These are phyloP conservation scores for Pseudogymnoascus sp. DNA, from an alignment of 2,329 filamentous ascomycete genomes.

Conservation along the genomic window DNA sequence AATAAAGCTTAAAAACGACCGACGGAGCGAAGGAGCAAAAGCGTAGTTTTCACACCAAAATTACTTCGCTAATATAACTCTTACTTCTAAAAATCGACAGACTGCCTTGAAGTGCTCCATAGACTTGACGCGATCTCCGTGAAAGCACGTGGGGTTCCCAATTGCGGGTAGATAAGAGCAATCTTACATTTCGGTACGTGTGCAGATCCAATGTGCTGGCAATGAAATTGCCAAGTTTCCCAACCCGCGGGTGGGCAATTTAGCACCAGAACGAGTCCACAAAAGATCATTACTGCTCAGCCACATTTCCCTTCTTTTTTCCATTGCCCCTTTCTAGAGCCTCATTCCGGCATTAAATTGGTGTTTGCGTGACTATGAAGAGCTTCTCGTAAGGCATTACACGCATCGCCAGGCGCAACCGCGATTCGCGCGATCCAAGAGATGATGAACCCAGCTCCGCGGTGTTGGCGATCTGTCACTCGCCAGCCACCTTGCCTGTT, in stretches of 20 bases:
- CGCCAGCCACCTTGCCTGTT: constrained; percentile 2
- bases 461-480: constrained; percentile 3
- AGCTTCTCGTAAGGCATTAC: background rate
- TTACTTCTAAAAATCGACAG: background rate
- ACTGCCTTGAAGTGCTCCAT: background rate
- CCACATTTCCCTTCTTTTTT: background rate
- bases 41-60: background rate
- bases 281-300: constrained; percentile 4
- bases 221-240: background rate
- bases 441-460: background rate
- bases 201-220: background rate
- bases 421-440: background rate
- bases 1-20: background rate
- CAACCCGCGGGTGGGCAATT: background rate
- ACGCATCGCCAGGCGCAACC: constrained; percentile 2
- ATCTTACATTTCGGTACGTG: background rate
- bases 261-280: background rate
- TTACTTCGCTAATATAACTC: background rate
- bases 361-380: background rate
- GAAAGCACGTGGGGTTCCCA: background rate
- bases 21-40: background rate
- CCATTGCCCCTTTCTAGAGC: background rate
- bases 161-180: background rate
- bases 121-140: background rate
- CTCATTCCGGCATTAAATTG: background rate